Base-by-base conservation (phyloP, 192 early-diverging fungal genomes). In the Mortierella alpina region DNA sequence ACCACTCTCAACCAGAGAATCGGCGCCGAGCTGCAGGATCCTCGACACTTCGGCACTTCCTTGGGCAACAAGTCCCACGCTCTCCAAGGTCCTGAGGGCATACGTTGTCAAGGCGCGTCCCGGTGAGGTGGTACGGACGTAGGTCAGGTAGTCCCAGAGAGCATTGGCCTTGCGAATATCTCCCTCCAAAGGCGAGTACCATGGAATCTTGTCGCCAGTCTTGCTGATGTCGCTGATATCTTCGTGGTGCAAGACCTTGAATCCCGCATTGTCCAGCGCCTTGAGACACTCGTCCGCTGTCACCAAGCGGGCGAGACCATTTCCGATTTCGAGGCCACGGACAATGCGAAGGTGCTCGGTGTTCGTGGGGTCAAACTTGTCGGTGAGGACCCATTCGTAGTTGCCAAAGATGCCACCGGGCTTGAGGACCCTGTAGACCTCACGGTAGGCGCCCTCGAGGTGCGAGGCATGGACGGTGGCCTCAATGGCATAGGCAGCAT, bases 371-470 rank as follows among this genome's bases (percentile, higher is more conserved):
- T 98, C 93, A 78, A 91, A 98, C 61, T 92, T 89, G 54, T 95
- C 95, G 45, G 96, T 98, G 65, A 95, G 90, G 77, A 93, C 89
- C 97, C 97, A 98, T 83, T 98, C 97, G 85, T 98, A 98, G 78
- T 91, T 91, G 31, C 95, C 94, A 92, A 97, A 97, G 61, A 86
- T 83, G 59, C 93, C 93, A 31, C 96, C 96, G 52, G 97, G 96
- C 87, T 98, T 98, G 61, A 98, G 77, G 13, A 96, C 93, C 56
- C 95, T 89, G 90, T 92, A 98, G 72, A 94, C 93, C 73, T 98
- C 93, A 44, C 88, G 85, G 76, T 98, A 98, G 52, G 94, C 94
- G 68, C 90, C 91, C 76, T 95, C 92, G 23, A 98, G 89, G 2
- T 85, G 82, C 7, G 95, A 93, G 0, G 96, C 92, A 82, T 98